Evolutionary conservation across 805 yeast species (phyloP).

Genomic region (Priceomyces melissophilus): DNA sequence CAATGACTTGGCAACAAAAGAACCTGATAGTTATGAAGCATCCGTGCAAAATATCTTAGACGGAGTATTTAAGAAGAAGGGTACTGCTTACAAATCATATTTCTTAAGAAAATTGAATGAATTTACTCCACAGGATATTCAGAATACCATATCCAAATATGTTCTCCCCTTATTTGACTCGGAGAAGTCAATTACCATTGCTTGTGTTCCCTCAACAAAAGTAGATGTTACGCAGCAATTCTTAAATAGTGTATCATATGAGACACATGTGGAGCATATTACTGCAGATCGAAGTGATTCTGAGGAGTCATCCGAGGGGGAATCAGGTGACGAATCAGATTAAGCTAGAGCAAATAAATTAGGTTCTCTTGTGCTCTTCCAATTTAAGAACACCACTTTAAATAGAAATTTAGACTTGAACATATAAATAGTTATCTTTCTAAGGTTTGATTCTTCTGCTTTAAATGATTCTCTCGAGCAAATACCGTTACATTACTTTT

Average conservation of each 20-base stretch:
- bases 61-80: slow-evolving; percentile 63
- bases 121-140: slow-evolving; percentile 53
- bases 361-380: no score
- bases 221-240: slow-evolving; percentile 42
- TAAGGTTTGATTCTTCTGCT: no score
- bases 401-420: no score
- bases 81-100: slow-evolving; percentile 55
- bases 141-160: slow-evolving; percentile 51
- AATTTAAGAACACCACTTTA: no score
- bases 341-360: no score
- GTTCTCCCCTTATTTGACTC: slow-evolving; percentile 63
- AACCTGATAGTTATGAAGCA: slow-evolving; percentile 62
- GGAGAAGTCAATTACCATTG: slow-evolving; percentile 55
- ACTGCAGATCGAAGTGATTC: slow-evolving; percentile 21
- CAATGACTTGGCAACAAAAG: slow-evolving; percentile 63
- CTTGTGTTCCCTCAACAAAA: slow-evolving; percentile 71
- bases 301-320: slow-evolving; percentile 27
- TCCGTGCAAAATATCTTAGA: slow-evolving; percentile 67
- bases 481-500: no score
- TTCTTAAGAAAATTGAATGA: slow-evolving; percentile 52
- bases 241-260: slow-evolving; percentile 56
- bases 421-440: not conserved
- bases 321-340: slow-evolving; percentile 15
- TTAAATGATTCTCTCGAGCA: no score
- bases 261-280: slow-evolving; percentile 55